These are phyloP conservation scores for Colletotrichum brevisporum DNA, from an alignment of 2,329 filamentous ascomycete species.

Conservation along the genomic window DNA sequence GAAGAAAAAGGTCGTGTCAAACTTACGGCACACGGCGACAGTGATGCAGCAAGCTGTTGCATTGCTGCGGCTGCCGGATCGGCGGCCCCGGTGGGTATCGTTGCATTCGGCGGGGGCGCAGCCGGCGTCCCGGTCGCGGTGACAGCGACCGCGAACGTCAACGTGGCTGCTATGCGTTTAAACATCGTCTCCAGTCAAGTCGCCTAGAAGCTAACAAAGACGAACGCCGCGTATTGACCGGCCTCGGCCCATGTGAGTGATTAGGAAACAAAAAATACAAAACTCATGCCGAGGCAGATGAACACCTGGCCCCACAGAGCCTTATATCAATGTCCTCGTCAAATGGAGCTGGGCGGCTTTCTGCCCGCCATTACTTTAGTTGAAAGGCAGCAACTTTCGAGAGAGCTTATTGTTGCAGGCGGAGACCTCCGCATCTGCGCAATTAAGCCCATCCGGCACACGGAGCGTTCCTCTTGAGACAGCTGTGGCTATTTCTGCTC, in stretches of 20 bases:
- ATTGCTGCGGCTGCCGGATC: neutral
- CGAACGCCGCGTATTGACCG: neutral
- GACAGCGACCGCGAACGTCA: neutral
- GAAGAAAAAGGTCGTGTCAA: neutral
- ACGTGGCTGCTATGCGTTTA: neutral
- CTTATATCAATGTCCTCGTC: neutral
- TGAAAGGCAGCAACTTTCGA: too few relatives aligned
- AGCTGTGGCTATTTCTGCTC: neutral
- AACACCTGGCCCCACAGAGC: neutral
- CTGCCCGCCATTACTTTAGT: too few relatives aligned
- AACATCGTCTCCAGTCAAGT: neutral
- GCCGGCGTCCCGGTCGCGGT: neutral
- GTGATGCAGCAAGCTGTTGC: constrained; percentile 1
- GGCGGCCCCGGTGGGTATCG: neutral
- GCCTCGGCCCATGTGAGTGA: neutral
- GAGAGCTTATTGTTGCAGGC: too few relatives aligned
- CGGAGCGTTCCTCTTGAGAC: neutral
- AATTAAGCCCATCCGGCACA: neutral
- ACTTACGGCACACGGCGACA: constrained; percentile 20
- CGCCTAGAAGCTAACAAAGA: neutral
- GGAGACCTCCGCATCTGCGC: too few relatives aligned
- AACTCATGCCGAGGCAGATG: neutral
- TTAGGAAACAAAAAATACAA: neutral
- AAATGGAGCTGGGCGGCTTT: too few relatives aligned
- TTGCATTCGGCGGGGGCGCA: neutral